Evolutionary conservation across 257 asterid species (phyloP), one percentile per base, ranked within the genome.

Genomic region (Solanum etuberosum): DNA sequence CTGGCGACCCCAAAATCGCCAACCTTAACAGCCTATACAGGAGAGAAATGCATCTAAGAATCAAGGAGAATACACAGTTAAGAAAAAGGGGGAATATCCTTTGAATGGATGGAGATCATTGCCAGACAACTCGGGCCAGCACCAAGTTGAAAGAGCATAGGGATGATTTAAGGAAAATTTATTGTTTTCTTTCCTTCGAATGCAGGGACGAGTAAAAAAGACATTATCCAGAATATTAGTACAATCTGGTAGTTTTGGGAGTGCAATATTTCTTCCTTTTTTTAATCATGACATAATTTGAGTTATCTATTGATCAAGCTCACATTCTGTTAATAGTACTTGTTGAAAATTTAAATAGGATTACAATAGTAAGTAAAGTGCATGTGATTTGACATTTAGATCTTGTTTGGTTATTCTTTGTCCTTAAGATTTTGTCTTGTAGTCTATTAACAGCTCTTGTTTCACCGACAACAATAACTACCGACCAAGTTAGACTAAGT

Each of bases 1-100:
- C 98, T 94, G 86, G 99, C 98, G 90, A 97, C 98, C 83, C 99
- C 99, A 87, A 97, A 95, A 91, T 97, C 99, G 46, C 98, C 99
- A 89, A 97, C 98, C 92, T 97, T 95, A 85, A 97, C 98, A 88
- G 94, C 95, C 99, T 96, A 89, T 27, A 21, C 54, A 83, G 63
- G 72, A 88, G 67, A 73, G 51, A 72, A 9, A 84, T 21, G 27
- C 32, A 32, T 61, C 38, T 34, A 23, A 37, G 68, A 72, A 35
- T 35, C 48, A 72, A 72, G 46, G 81, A 72, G 81, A 72, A 72
- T 35, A 72, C 29, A 72, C 81, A 37, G 16, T 23, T 38, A 15
- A 72, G 21, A 23, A 72, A 72, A 34, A 35, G 15, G n/a, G 46
- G 48, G 27, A 59, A 59, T 9, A 21, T 59, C 68, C 68, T 59